Conservation (phyloP, 139 green algal species). For the Penium margaritaceum region DNA sequence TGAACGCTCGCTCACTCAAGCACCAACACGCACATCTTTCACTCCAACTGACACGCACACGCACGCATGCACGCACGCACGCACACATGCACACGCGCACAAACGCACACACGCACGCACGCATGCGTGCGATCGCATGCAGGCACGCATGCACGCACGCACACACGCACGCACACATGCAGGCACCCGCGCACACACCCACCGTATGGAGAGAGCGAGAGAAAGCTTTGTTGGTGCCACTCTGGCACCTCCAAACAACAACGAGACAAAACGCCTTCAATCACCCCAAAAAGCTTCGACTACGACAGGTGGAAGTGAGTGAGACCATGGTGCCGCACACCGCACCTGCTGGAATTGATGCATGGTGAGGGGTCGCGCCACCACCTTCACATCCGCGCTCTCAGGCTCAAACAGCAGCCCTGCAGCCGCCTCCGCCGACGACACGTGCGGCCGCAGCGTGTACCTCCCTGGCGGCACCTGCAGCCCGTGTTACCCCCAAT, state of each 20-base stretch:
- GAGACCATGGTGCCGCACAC: too few species aligned
- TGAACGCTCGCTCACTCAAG: too few species aligned
- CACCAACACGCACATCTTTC: not conserved
- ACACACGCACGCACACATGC: not conserved
- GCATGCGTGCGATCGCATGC: not conserved
- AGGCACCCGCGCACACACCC: not conserved
- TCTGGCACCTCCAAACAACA: not conserved
- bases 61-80: not conserved
- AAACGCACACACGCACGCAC: not conserved
- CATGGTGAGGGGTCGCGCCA: too few species aligned
- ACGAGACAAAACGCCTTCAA: too few species aligned
- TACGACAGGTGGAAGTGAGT: too few species aligned
- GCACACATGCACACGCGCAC: too few species aligned
- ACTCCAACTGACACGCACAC: not conserved
- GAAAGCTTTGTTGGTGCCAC: too few species aligned
- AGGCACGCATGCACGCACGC: not conserved
- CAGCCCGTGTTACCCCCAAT: too few species aligned
- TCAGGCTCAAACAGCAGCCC: conserved; percentile 13
- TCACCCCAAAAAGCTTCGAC: too few species aligned
- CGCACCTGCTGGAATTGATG: too few species aligned
- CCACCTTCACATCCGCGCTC: not conserved
- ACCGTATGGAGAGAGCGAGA: too few species aligned
- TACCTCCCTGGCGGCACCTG: conserved; percentile 24
- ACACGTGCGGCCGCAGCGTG: not conserved
- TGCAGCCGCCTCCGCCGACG: not conserved